Base-by-base conservation (phyloP, 2,329 filamentous ascomycete genomes). In the Metarhizium guizhouense region DNA sequence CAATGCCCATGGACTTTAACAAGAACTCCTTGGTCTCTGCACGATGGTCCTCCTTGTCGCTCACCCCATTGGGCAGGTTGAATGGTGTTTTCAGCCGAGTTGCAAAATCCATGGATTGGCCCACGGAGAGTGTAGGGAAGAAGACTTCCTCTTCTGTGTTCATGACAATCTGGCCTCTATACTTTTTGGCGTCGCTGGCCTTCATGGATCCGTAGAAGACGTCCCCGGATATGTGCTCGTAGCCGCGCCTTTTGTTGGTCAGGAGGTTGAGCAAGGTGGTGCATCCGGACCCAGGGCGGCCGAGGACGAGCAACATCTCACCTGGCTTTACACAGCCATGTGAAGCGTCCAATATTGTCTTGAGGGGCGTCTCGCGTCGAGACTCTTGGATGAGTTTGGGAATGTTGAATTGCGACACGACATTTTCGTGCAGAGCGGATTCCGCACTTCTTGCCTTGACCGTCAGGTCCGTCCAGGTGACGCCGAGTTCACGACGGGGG, bases 181-280 rank as follows among this genome's bases (percentile, higher is more conserved):
- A 84, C 11, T 67, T 73, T 65, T 78, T 73, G 45, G 72, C 61
- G 57, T 73, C 80, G 65, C 63, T 75, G 62, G 69, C 79, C 71
- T 62, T 76, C 72, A 70, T 76, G 57, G 64, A 74, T 54, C 76
- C 84, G 61, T 79, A 86, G 25, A 73, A 70, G 3, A 87, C 76
- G 40, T 85, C 77, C 0, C 85, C 85, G 1, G 75, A 66, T 2
- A 88, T 76, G 2, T 73, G 74, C 45, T 77, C 74, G 60, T 80
- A 88, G 3, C 85, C 85, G 5, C 68, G 70, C 42, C 85, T 73
- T 55, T 81, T 77, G 62, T 90, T 90, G 52, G 84, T 76, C 5
- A 90, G 74, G 62, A 87, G 75, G 62, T 87, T 90, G 49, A 91
- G 74, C 16, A 90, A 74, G 0, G 86, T 87, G 0, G 86, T 88